These are phyloP conservation scores for Eucalyptus sp. DNA, from an alignment of 345 rosid genomes.

Conservation along the genomic window DNA sequence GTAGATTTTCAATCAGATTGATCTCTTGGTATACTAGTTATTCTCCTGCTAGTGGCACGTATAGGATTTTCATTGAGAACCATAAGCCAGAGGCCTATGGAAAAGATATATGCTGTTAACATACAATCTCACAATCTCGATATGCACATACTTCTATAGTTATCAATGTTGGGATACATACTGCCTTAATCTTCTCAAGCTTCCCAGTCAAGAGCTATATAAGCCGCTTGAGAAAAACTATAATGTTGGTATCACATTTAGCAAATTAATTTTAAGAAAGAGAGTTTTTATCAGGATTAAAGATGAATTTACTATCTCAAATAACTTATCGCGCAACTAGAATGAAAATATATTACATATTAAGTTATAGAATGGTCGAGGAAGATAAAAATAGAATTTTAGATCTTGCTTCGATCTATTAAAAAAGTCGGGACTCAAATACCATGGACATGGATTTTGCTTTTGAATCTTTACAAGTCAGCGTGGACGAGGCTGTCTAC, in stretches of 20 bases:
- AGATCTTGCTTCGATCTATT: not conserved
- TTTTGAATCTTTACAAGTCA: not conserved
- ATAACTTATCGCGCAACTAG: fast-evolving
- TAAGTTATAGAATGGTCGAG: not conserved
- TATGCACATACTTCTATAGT: not conserved
- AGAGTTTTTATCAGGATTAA: not conserved
- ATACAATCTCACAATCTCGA: not conserved
- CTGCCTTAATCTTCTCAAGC: not conserved
- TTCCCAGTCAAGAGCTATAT: not conserved
- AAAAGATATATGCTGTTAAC: not conserved
- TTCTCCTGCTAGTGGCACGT: fast-evolving
- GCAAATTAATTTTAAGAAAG: not conserved
- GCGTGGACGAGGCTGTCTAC: not conserved
- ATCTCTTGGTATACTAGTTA: fast-evolving
- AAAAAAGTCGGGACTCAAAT: not conserved
- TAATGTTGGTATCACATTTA: not conserved
- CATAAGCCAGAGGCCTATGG: not conserved
- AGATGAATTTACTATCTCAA: not conserved
- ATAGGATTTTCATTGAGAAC: not conserved
- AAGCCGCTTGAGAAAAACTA: not conserved
- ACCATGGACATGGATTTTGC: not conserved
- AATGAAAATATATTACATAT: not conserved
- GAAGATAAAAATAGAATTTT: not conserved
- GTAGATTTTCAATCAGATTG: not conserved
- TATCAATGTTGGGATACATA: not conserved